Evolutionary conservation across 2,329 filamentous ascomycete species (phyloP).

Genomic region (Alternaria rosae): DNA sequence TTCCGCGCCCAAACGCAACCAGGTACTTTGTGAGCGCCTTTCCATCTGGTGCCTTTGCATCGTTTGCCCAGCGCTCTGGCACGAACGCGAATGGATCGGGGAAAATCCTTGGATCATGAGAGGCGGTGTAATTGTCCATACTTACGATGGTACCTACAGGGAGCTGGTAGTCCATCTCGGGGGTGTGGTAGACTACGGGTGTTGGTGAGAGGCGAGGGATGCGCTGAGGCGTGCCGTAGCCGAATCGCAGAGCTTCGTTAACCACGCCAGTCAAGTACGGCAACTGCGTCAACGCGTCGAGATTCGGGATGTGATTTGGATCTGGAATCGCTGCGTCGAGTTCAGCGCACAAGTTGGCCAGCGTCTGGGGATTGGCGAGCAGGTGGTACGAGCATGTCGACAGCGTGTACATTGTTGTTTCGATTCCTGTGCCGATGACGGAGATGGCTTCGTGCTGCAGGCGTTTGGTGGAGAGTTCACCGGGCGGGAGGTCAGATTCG

Average conservation of each 20-base stretch:
- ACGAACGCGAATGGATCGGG: conserved; percentile 11
- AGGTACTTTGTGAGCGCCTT: conserved; percentile 19
- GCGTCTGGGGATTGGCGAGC: conserved; percentile 14
- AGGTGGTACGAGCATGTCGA: conserved; percentile 25
- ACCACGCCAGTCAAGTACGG: neutral
- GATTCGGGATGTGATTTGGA: neutral
- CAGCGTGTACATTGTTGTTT: conserved; percentile 20
- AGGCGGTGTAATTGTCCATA: conserved; percentile 36
- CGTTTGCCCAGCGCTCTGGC: neutral
- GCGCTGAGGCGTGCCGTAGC: conserved; percentile 24
- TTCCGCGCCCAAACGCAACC: conserved; percentile 17
- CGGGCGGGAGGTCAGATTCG: neutral
- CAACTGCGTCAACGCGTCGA: neutral
- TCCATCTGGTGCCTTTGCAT: neutral
- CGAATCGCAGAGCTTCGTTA: conserved; percentile 32
- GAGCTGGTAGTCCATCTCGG: conserved; percentile 16
- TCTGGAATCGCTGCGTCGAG: conserved; percentile 14
- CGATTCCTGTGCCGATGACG: conserved; percentile 27
- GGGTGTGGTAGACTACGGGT: conserved; percentile 27
- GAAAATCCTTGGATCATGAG: conserved; percentile 34
- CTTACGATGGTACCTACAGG: conserved; percentile 37
- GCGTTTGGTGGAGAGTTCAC: neutral
- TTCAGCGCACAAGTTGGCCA: neutral
- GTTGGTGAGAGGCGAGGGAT: neutral
- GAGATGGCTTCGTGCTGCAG: neutral